Conservation (phyloP, 805 yeast species). For the Metschnikowia shivogae region DNA sequence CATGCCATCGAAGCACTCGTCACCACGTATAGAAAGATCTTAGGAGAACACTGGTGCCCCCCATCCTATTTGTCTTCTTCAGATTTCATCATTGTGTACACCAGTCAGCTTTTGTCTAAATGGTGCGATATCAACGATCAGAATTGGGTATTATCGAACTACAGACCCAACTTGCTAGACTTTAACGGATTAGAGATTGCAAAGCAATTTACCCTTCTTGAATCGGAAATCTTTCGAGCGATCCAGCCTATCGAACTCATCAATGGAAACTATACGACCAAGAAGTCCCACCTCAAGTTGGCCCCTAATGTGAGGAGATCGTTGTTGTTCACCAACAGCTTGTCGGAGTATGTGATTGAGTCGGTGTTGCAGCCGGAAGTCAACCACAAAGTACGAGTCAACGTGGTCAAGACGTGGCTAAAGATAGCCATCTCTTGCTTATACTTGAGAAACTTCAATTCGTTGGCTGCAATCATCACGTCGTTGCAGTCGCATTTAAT, state of each 20-base stretch:
- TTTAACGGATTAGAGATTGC: conserved; percentile 72
- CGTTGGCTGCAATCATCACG: conserved; percentile 75
- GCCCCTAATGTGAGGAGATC: conserved; percentile 64
- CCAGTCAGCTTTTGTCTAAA: conserved; percentile 35
- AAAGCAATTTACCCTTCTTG: conserved; percentile 71
- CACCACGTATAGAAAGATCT: conserved; percentile 48
- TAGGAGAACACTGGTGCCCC: conserved; percentile 47
- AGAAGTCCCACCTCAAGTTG: conserved; percentile 51
- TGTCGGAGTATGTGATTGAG: conserved; percentile 71
- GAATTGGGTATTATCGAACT: conserved; percentile 54
- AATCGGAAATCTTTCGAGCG: conserved; percentile 59
- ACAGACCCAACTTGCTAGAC: conserved; percentile 50
- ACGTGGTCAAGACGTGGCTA: conserved; percentile 64
- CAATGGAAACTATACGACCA: conserved; percentile 58
- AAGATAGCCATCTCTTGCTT: conserved; percentile 69
- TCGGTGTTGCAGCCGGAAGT: conserved; percentile 55
- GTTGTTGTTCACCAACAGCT: conserved; percentile 62
- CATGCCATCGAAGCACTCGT: conserved; percentile 47
- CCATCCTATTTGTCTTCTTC: conserved; percentile 26
- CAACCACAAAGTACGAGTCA: conserved; percentile 45
- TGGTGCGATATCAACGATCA: conserved; percentile 52
- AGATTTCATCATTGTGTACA: conserved; percentile 28
- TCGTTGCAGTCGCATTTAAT: conserved; percentile 69
- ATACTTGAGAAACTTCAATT: conserved; percentile 70
- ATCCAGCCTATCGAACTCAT: conserved; percentile 64